These are phyloP conservation scores for Cryptococcus maquisensis DNA, from an alignment of 1,284 basidiomycete genomes.

Conservation along the genomic window DNA sequence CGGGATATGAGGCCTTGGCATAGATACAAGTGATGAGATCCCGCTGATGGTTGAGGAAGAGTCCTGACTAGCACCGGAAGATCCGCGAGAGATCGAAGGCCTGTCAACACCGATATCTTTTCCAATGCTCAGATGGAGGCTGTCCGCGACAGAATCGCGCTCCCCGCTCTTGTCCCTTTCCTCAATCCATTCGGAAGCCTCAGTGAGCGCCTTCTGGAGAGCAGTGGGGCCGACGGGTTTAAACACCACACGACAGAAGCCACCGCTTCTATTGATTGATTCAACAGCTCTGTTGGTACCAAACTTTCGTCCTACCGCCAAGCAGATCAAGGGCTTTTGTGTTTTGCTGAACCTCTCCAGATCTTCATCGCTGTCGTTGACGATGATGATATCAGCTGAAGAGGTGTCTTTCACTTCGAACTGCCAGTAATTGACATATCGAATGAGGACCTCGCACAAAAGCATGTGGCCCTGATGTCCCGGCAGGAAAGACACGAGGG, in stretches of 20 bases:
- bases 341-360: constrained; percentile 55
- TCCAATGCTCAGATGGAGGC: not conserved
- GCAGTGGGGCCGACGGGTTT: constrained; percentile 84
- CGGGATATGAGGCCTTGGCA: not conserved
- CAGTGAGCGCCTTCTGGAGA: constrained; percentile 64
- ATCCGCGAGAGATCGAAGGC: constrained; percentile 31
- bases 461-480: constrained; percentile 66
- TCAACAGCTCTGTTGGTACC: constrained; percentile 45
- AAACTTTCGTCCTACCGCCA: constrained; percentile 67
- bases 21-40: constrained; percentile 7
- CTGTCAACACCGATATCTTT: constrained; percentile 13
- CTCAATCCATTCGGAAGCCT: constrained; percentile 62
- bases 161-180: constrained; percentile 5
- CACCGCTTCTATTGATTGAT: constrained; percentile 61
- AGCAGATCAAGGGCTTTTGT: constrained; percentile 46
- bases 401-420: constrained; percentile 56
- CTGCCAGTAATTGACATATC: constrained; percentile 76
- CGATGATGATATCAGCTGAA: constrained; percentile 68
- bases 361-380: constrained; percentile 71
- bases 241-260: constrained; percentile 78
- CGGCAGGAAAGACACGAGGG: constrained; percentile 69
- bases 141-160: not conserved
- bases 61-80: constrained; percentile 25
- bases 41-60: constrained; percentile 30
- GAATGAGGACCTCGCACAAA: constrained; percentile 59